phyloP scores from a whole-genome alignment of 768 basidiomycete species.

The Pisolithus tinctorius region DNA sequence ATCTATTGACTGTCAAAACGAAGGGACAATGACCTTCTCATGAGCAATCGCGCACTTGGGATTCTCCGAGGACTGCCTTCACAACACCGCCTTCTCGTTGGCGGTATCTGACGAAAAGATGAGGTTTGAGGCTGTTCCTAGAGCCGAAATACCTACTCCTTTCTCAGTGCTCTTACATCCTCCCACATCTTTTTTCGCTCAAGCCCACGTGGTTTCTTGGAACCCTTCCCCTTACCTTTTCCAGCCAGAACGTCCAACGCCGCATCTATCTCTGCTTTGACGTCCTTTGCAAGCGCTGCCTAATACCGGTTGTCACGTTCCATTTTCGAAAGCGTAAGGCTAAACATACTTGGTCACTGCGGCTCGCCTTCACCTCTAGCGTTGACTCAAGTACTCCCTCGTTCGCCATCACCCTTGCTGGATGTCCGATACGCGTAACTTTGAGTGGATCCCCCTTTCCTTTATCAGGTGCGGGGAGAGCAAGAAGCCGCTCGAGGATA shows the following conservation, averaged over 20 bases:
- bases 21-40: neutral
- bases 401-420: constrained; percentile 81
- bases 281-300: constrained; percentile 81
- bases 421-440: constrained; percentile 90
- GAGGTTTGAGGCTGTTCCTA: neutral
- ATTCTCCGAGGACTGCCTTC: constrained; percentile 68
- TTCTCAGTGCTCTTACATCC: constrained; percentile 77
- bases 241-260: constrained; percentile 61
- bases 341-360: constrained; percentile 56
- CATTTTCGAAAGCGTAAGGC: neutral
- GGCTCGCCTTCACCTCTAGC: constrained; percentile 63
- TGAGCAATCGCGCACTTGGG: constrained; percentile 46
- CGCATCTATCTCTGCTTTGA: constrained; percentile 78
- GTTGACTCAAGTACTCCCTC: constrained; percentile 62
- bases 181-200: constrained; percentile 85
- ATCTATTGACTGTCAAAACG: constrained; percentile 39
- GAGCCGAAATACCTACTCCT: constrained; percentile 58
- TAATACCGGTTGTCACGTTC: constrained; percentile 26
- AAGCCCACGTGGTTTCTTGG: constrained; percentile 59
- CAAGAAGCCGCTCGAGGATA: constrained; percentile 78
- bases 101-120: constrained; percentile 55
- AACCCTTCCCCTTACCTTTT: constrained; percentile 68
- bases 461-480: constrained; percentile 46
- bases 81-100: constrained; percentile 84
- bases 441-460: constrained; percentile 38